Conservation (phyloP, 352 stramenopile genomes). For the Pythium grandisporangium region DNA sequence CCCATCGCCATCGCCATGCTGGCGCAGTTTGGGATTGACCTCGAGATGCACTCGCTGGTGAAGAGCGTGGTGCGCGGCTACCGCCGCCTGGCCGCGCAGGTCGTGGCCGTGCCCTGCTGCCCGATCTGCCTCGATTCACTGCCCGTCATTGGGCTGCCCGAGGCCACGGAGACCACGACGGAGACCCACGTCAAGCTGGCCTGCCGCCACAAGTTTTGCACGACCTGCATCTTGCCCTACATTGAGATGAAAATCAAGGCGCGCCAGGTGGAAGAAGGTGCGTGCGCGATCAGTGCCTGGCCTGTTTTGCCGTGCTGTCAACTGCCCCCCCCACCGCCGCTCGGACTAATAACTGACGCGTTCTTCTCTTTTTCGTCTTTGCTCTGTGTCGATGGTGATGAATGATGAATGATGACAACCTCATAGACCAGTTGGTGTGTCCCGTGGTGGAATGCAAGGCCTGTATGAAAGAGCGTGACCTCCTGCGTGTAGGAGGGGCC, state of each 20-base stretch:
- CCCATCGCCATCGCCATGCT: too few species aligned
- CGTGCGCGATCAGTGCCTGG: background rate
- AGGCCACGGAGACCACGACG: slow-evolving; percentile 12
- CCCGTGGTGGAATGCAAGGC: slow-evolving; percentile 40
- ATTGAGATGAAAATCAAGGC: slow-evolving; percentile 47
- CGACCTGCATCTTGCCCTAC: slow-evolving; percentile 36
- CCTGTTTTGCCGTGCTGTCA: background rate
- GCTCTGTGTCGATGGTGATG: too few species aligned
- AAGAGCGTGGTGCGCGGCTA: slow-evolving; percentile 40
- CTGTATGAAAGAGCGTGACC: slow-evolving; percentile 24
- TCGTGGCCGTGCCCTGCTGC: slow-evolving; percentile 26
- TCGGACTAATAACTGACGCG: too few species aligned
- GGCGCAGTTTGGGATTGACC: too few species aligned
- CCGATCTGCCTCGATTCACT: slow-evolving; percentile 58
- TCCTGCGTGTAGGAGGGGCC: slow-evolving; percentile 18
- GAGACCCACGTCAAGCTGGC: slow-evolving; percentile 30
- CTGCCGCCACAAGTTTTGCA: slow-evolving; percentile 54
- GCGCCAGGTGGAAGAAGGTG: slow-evolving; percentile 55
- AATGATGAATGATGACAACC: too few species aligned
- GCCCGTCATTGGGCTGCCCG: slow-evolving; percentile 23
- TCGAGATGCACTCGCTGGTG: slow-evolving; percentile 21
- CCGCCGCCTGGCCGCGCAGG: slow-evolving; percentile 34
- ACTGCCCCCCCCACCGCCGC: too few species aligned
- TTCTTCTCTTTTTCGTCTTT: too few species aligned
- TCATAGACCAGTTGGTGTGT: slow-evolving; percentile 61